A percentile compares a stretch with the other conserved stretches of the same genome.
phyloP scores from a whole-genome alignment of 192 early-diverging fungal species.

The Funneliformis mosseae region DNA sequence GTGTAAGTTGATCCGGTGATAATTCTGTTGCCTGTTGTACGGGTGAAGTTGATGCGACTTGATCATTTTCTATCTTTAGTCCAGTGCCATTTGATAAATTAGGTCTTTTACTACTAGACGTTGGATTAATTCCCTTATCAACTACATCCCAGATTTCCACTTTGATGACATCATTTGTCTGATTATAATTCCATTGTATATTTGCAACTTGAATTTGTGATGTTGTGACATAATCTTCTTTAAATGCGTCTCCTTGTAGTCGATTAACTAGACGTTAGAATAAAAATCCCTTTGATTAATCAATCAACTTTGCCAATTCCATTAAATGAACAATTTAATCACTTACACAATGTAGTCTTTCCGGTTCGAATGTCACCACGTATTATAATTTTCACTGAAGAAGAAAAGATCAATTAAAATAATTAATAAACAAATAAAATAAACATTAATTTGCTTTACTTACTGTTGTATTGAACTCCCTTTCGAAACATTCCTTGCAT shows the following conservation, averaged over 20 bases:
- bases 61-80: constrained; percentile 44
- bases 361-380: constrained; percentile 62
- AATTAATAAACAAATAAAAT: neutral
- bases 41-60: constrained; percentile 31
- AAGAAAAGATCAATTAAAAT: neutral
- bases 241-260: constrained; percentile 52
- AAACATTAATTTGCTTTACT: neutral
- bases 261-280: constrained; percentile 45
- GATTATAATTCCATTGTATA: constrained; percentile 60
- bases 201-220: constrained; percentile 63
- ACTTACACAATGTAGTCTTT: constrained; percentile 59
- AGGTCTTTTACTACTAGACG: constrained; percentile 24
- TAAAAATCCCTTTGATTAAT: neutral
- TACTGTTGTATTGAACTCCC: constrained; percentile 55
- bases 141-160: constrained; percentile 67
- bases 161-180: constrained; percentile 61
- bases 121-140: constrained; percentile 51
- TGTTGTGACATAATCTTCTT: constrained; percentile 52
- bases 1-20: constrained; percentile 40
- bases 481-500: constrained; percentile 44
- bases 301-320: neutral
- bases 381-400: constrained; percentile 60
- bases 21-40: neutral
- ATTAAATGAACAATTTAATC: neutral
- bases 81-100: neutral